Evolutionary conservation across 768 basidiomycete species (phyloP), one percentile per base, ranked within the genome.

Genomic region (Xerocomellus intermedius): DNA sequence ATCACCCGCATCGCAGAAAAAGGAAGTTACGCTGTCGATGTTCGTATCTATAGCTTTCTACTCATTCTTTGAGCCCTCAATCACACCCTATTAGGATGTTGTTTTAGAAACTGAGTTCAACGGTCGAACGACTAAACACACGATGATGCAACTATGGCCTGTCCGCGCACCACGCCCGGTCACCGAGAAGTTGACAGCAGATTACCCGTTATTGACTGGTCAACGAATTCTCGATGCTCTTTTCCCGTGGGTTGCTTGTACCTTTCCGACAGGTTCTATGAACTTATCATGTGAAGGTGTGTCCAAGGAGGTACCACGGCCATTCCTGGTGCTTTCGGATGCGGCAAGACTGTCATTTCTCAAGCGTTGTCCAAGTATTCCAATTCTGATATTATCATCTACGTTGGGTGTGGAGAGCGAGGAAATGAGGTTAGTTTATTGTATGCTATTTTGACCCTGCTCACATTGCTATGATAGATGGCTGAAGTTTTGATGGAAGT

Each of bases 401-500:
- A 99, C 69, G 97, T 99, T 63, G 97, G 97, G 24, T 98, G 97
- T 69, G 97, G 96, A 58, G 97, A 99, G 74, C 92, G 97, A 63
- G 96, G 96, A 66, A 98, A 98, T 67, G 94, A 97, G 82, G 91
- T 86, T 54, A 47, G 77, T 64, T 39, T 30, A 13, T 37, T 35
- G 30, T 39, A 4, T 24, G 28, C 24, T 69, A 84, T 89, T 77
- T 52, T 74, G 54, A 21, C 42, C 30, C 16, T 48, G 30, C 58
- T 63, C 9, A 70, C 17, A 30, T 42, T 30, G 1, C n/a, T 45
- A 26, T 54, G n/a, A 19, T 57, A 91, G 87, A 92, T 93, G 91
- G 94, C 94, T 50, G 94, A 96, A 81, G 96, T 99, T n/a, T 76
- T 99, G 74, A 95, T 95, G 87, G 97, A 98, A 69, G 92, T 91